Conservation (phyloP, 768 basidiomycete genomes). For the Lyophyllum semitale region DNA sequence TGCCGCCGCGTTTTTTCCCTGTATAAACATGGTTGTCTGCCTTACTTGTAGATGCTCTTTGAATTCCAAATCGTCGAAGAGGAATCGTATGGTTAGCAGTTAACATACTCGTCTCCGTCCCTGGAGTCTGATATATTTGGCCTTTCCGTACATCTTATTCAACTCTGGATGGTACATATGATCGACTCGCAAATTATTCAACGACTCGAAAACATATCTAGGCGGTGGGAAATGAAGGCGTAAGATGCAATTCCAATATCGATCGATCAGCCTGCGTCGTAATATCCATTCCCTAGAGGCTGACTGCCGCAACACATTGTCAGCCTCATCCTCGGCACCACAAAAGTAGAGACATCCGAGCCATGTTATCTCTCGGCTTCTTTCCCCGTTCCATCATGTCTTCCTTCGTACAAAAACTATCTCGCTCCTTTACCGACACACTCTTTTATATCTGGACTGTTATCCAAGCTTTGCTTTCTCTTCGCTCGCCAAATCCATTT, state of each 20-base stretch:
- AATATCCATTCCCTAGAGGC: background rate
- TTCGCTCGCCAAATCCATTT: conserved; percentile 13
- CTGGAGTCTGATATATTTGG: too few species aligned
- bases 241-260: background rate
- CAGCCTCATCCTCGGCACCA: conserved; percentile 5
- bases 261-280: background rate
- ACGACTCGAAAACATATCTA: too few species aligned
- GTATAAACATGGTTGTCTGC: too few species aligned
- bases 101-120: too few species aligned
- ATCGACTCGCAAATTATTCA: too few species aligned
- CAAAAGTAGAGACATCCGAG: background rate
- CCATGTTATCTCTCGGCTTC: background rate
- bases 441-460: conserved; percentile 23
- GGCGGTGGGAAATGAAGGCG: too few species aligned
- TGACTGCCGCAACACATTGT: background rate
- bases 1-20: background rate
- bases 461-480: conserved; percentile 16
- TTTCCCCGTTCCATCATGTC: conserved; percentile 12
- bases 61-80: too few species aligned
- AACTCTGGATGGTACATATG: too few species aligned
- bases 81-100: too few species aligned
- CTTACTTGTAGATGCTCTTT: too few species aligned
- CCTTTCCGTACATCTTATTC: too few species aligned
- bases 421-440: conserved; percentile 17
- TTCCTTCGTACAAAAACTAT: conserved; percentile 13